phyloP scores from a whole-genome alignment of 2,329 filamentous ascomycete species.

The Cladosporium sp. region DNA sequence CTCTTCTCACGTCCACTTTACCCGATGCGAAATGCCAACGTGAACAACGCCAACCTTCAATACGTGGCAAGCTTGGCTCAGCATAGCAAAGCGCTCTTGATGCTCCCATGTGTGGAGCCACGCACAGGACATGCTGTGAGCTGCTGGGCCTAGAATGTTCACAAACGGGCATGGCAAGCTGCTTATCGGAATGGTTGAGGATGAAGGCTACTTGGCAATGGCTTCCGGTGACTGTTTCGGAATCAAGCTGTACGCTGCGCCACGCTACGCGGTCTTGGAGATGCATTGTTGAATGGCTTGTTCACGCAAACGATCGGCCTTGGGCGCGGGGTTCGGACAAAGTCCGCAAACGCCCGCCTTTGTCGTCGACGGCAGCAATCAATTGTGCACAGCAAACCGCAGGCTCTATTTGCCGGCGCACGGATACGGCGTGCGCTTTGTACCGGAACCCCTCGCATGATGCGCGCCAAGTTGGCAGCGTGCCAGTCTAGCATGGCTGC shows the following conservation, averaged over 20 bases:
- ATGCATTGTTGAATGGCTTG: neutral
- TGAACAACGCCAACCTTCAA: too few relatives aligned
- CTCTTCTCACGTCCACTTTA: too few relatives aligned
- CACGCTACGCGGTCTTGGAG: neutral
- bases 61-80: too few relatives aligned
- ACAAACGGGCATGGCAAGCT: too few relatives aligned
- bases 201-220: neutral
- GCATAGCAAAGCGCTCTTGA: too few relatives aligned
- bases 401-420: neutral
- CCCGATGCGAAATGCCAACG: too few relatives aligned
- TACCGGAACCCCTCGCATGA: neutral
- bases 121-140: too few relatives aligned
- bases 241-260: neutral
- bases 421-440: neutral
- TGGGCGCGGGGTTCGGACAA: too few relatives aligned
- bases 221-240: neutral
- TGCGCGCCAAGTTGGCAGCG: slow-evolving; percentile 10
- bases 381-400: neutral
- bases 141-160: too few relatives aligned
- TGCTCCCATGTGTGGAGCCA: too few relatives aligned
- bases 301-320: neutral
- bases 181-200: too few relatives aligned
- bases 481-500: slow-evolving; percentile 2
- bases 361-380: neutral
- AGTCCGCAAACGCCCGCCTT: neutral